Percentiles rank a stretch among this genome's conserved stretches.
Evolutionary conservation across 1,139 yeast species (phyloP).

Genomic region (Protomyces macrosporus): DNA sequence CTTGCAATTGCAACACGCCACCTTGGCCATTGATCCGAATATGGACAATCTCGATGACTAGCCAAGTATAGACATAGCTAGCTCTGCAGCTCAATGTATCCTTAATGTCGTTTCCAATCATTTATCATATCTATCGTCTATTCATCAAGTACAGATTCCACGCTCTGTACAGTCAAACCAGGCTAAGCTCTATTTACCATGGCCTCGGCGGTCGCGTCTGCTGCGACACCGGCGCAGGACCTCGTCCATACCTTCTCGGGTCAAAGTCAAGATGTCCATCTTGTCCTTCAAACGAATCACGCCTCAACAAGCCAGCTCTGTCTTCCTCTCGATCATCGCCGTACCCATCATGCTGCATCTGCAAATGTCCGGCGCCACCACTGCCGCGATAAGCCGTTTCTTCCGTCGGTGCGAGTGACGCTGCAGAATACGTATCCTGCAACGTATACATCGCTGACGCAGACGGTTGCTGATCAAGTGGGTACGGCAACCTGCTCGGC

Average conservation of each 20-base stretch:
- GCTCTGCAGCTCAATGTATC: neutral
- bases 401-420: neutral
- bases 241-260: too few species aligned
- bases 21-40: neutral
- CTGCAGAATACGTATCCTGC: neutral
- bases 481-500: neutral
- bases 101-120: neutral
- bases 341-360: neutral
- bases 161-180: too few species aligned
- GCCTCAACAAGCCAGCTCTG: neutral
- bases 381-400: neutral
- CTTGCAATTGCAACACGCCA: neutral
- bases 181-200: neutral
- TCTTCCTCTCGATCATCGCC: neutral
- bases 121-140: neutral
- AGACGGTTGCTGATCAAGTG: neutral
- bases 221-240: too few species aligned
- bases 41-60: neutral
- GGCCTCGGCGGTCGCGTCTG: neutral
- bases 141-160: neutral
- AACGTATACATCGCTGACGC: neutral
- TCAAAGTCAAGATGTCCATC: too few species aligned
- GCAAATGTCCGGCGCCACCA: too few species aligned
- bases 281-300: neutral
- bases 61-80: too few species aligned